These are phyloP conservation scores for Lactuca saligna DNA, from an alignment of 129 eudicot genomes.

Conservation along the genomic window DNA sequence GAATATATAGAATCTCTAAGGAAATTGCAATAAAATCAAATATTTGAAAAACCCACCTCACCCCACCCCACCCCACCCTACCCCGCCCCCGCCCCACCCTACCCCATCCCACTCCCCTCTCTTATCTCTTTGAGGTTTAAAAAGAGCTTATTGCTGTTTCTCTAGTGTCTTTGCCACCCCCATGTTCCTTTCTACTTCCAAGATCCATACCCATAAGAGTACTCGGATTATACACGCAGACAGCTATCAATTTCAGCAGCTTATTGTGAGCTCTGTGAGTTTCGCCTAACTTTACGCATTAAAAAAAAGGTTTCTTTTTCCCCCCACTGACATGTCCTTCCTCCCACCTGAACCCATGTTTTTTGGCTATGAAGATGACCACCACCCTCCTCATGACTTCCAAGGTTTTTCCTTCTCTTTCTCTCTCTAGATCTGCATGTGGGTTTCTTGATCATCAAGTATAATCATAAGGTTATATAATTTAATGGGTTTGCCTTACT, in stretches of 20 bases:
- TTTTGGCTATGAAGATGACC: constrained; percentile 55
- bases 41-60: constrained; percentile 20
- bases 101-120: constrained; percentile 17
- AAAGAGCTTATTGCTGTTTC: constrained; percentile 44
- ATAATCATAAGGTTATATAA: constrained; percentile 4
- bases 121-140: constrained; percentile 43
- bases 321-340: constrained; percentile 50
- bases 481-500: neutral
- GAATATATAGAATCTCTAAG: constrained; percentile 39
- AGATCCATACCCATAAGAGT: constrained; percentile 42
- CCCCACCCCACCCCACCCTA: constrained; percentile 21
- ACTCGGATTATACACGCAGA: constrained; percentile 18
- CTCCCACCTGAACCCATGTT: constrained; percentile 63
- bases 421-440: constrained; percentile 25
- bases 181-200: constrained; percentile 51
- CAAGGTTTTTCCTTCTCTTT: constrained; percentile 46
- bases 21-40: constrained; percentile 35
- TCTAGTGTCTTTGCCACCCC: constrained; percentile 56
- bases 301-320: constrained; percentile 11
- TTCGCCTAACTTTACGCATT: constrained; percentile 35
- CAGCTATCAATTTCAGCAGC: constrained; percentile 30
- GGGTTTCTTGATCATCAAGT: constrained; percentile 28
- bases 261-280: constrained; percentile 30
- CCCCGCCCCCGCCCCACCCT: neutral
- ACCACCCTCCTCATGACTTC: constrained; percentile 58